phyloP scores from a whole-genome alignment of 495 filamentous ascomycete genomes.

The Lasiosphaeriaceae sp. region DNA sequence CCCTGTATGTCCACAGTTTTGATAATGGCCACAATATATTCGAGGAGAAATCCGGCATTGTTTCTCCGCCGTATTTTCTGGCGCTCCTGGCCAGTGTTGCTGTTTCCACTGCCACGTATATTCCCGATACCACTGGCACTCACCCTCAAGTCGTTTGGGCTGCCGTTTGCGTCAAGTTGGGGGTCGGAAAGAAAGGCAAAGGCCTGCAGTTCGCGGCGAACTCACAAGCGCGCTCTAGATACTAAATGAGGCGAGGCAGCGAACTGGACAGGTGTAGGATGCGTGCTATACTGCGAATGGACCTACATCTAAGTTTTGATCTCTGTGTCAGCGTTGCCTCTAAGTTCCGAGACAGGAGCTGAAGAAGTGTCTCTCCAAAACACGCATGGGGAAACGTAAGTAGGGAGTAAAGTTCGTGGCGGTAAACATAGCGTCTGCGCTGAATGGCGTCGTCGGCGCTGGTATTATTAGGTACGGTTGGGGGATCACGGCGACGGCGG shows the following conservation, averaged over 20 bases:
- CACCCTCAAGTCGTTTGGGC: constrained; percentile 22
- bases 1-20: constrained; percentile 89
- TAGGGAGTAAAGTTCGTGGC: constrained; percentile 69
- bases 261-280: constrained; percentile 68
- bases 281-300: constrained; percentile 71
- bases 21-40: constrained; percentile 83
- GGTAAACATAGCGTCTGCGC: constrained; percentile 71
- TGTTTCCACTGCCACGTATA: no score
- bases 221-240: constrained; percentile 80
- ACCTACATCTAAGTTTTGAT: constrained; percentile 47
- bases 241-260: constrained; percentile 60
- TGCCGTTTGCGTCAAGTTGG: constrained; percentile 6
- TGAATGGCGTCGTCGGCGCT: constrained; percentile 55
- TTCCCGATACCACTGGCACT: constrained; percentile 19
- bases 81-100: not conserved
- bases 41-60: constrained; percentile 85
- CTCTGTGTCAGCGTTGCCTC: not conserved
- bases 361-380: no score
- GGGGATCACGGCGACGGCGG: constrained; percentile 16
- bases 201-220: constrained; percentile 82
- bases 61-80: constrained; percentile 50
- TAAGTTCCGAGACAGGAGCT: not conserved
- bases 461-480: not conserved
- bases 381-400: constrained; percentile 49
- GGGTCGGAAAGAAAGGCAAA: constrained; percentile 63